These are phyloP conservation scores for Aspergillus leporis DNA, from an alignment of 495 filamentous ascomycete species.

Conservation along the genomic window DNA sequence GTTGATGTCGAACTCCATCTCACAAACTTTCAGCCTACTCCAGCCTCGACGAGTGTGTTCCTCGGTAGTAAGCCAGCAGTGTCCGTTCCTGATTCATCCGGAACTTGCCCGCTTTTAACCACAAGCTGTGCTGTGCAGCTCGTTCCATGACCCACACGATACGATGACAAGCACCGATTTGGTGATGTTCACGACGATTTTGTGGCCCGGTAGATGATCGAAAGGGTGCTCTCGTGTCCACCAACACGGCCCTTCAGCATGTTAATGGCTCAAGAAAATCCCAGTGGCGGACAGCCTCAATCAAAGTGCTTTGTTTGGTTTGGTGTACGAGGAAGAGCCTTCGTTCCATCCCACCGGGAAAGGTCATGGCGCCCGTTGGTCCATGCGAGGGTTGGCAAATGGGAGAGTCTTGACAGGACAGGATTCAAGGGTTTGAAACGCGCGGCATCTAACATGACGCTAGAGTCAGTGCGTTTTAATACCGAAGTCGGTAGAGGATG, in stretches of 20 bases:
- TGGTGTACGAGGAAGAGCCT: neutral
- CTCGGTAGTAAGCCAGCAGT: neutral
- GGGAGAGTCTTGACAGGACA: neutral
- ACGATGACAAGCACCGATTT: neutral
- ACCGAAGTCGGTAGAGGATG: conserved; percentile 1
- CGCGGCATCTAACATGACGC: conserved; percentile 7
- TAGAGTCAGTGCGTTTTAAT: conserved; percentile 9
- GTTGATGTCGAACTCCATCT: neutral
- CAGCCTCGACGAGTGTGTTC: neutral
- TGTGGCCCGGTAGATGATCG: neutral
- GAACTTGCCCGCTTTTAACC: neutral
- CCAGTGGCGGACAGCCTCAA: neutral
- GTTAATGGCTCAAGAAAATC: neutral
- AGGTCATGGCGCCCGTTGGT: conserved; percentile 17
- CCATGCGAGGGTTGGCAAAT: conserved; percentile 20
- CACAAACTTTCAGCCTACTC: neutral
- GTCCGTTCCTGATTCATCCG: neutral
- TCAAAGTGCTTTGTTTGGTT: neutral
- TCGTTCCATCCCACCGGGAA: conserved; percentile 13
- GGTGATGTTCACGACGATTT: neutral
- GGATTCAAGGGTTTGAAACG: conserved; percentile 5
- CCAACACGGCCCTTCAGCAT: neutral
- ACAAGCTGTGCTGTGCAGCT: neutral
- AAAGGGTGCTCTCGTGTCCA: neutral
- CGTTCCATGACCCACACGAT: neutral